Evolutionary conservation across 805 yeast species (phyloP), one percentile per base, ranked within the genome.

Genomic region (Jamesozyma rosinii): DNA sequence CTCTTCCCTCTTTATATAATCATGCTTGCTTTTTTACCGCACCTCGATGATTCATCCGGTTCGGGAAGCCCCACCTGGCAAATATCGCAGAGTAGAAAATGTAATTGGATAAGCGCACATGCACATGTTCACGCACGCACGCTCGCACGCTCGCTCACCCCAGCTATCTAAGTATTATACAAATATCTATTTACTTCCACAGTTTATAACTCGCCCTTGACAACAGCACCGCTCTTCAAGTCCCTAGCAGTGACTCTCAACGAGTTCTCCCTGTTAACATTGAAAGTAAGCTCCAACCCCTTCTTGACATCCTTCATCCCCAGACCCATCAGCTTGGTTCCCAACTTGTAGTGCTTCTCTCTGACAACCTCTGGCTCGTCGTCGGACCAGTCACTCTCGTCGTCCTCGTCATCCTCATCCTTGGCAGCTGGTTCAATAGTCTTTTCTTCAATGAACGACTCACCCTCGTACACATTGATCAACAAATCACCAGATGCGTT

Each of bases 321-420:
- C 53, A 88, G 70, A 61, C 84, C 85, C 50, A 88, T 95, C 56
- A 92, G 73, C 56, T 77, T 74, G 42, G 77, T 73, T 50, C 87
- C 86, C 49, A 88, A 76, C 58, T 75, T 75, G 71, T 78, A 79
- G 37, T 78, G 79, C 51, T 82, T 82, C 69, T 79, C 84, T 67
- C 79, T 81, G 50, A 77, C 69, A 60, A 86, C 73, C 66, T 89
- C 96, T 52, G 95, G 96, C 70, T 89, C 97, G 52, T 85, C 95
- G 48, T 72, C 76, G 31, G 71, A 66, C 66, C 72, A 69, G 57
- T 70, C 75, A 54, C 68, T 73, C 43, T 69, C 74, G 36, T 69
- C 74, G 30, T 71, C 76, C 21, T 66, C 63, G 21, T 64, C 63
- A 51, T 69, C 79, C 30, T 70, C 76, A 41, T 71, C 75, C 59